Conservation (phyloP, 768 basidiomycete genomes). For the Boletellus ananas region DNA sequence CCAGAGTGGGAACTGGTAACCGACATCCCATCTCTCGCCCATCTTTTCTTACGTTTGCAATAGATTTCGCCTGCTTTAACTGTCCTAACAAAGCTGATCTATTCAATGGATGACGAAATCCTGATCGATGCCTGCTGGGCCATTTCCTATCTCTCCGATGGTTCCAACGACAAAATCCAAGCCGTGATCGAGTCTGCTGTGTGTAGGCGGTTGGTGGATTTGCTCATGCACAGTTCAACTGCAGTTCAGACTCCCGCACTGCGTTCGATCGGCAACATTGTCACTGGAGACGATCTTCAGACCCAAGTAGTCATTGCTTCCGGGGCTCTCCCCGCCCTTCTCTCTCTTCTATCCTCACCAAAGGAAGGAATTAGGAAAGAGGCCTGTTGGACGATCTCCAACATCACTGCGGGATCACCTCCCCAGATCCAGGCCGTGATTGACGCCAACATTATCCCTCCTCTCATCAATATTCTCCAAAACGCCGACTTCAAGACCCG, state of each 20-base stretch:
- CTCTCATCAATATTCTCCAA: slow-evolving; percentile 95
- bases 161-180: slow-evolving; percentile 99
- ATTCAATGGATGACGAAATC: slow-evolving; percentile 98
- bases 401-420: slow-evolving; percentile 95
- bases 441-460: slow-evolving; percentile 97
- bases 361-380: slow-evolving; percentile 99
- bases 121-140: slow-evolving; percentile 99
- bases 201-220: slow-evolving; percentile 93
- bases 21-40: slow-evolving; percentile 12
- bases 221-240: slow-evolving; percentile 91
- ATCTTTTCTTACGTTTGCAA: slow-evolving; percentile 13
- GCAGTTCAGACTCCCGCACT: slow-evolving; percentile 98
- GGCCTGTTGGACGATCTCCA: slow-evolving; percentile 99
- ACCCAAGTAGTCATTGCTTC: slow-evolving; percentile 99
- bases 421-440: slow-evolving; percentile 97
- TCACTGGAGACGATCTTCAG: slow-evolving; percentile 98
- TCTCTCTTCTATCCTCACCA: slow-evolving; percentile 88
- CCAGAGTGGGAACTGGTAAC: slow-evolving; percentile 95
- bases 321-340: slow-evolving; percentile 91
- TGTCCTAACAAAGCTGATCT: slow-evolving; percentile 97
- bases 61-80: slow-evolving; percentile 96
- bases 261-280: slow-evolving; percentile 98
- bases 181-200: slow-evolving; percentile 99
- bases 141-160: slow-evolving; percentile 98
- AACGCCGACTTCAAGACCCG: slow-evolving; percentile 99